Evolutionary conservation across 169 alveolate species (phyloP).

Genomic region (Plasmodium sp.): DNA sequence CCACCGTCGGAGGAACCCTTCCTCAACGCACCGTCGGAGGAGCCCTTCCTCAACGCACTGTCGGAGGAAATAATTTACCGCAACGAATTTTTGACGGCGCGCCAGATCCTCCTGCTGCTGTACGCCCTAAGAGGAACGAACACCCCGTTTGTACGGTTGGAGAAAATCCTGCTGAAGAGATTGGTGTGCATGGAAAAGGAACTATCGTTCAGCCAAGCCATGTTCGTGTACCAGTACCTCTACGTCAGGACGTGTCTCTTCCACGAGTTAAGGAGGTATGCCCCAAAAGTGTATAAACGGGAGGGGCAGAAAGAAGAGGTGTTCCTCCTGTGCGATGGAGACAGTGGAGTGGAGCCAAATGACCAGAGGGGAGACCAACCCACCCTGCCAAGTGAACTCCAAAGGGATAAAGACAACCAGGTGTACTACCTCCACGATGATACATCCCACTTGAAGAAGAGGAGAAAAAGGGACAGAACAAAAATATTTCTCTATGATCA

Average conservation of each 20-base stretch:
- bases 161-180: constrained; percentile 46
- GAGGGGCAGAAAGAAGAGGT: not conserved
- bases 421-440: constrained; percentile 55
- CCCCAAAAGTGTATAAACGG: constrained; percentile 3
- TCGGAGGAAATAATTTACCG: constrained; percentile 66
- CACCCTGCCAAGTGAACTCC: not conserved
- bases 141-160: constrained; percentile 21
- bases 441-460: constrained; percentile 23
- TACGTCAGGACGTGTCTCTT: constrained; percentile 67
- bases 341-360: not conserved
- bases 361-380: not conserved
- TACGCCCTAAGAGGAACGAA: not conserved
- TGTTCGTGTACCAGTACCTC: constrained; percentile 46
- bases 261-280: constrained; percentile 11
- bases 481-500: constrained; percentile 48
- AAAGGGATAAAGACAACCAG: not conserved
- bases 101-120: constrained; percentile 32
- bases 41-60: constrained; percentile 7
- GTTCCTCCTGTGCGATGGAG: not conserved
- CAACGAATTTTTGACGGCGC: constrained; percentile 25
- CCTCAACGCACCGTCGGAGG: not conserved
- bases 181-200: constrained; percentile 32
- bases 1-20: constrained; percentile 41
- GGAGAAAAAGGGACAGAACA: constrained; percentile 33
- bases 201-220: constrained; percentile 16